phyloP scores from a whole-genome alignment of 78 protist genomes.

The Creolimax fragrantissima region DNA sequence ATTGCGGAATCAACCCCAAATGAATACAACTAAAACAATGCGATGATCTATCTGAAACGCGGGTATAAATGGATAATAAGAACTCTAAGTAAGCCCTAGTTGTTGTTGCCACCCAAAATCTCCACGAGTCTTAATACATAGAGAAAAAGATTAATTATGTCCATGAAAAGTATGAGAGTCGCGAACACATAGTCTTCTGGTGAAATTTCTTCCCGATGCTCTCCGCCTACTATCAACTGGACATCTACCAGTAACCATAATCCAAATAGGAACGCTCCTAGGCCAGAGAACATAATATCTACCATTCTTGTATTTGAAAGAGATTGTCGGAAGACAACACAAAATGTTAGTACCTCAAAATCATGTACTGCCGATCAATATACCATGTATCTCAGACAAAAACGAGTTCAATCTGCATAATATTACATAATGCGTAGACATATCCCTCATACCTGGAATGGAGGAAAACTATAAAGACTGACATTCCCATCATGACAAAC shows the following conservation, averaged over 20 bases:
- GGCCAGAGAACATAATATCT: not conserved
- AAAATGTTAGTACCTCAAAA: too few relatives aligned
- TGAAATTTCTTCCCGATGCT: not conserved
- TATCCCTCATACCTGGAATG: not conserved
- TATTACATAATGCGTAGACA: too few relatives aligned
- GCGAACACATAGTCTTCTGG: conserved; percentile 22
- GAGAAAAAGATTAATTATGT: not conserved
- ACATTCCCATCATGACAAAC: not conserved
- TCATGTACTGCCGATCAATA: too few relatives aligned
- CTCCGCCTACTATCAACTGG: conserved; percentile 17
- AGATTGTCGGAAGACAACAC: too few relatives aligned
- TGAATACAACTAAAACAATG: too few relatives aligned
- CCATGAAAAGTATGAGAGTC: not conserved
- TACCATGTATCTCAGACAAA: too few relatives aligned
- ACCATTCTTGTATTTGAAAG: too few relatives aligned
- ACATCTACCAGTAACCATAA: not conserved
- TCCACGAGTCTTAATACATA: not conserved
- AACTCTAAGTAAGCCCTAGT: too few relatives aligned
- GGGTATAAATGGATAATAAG: too few relatives aligned
- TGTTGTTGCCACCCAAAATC: not conserved
- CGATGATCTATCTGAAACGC: too few relatives aligned
- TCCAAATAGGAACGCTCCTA: not conserved
- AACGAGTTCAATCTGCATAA: too few relatives aligned
- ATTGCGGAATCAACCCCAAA: too few relatives aligned
- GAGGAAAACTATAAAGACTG: not conserved